Percentiles rank a stretch among this genome's conserved stretches.
Conservation (phyloP, 768 basidiomycete species). For the Pholiota conissans region DNA sequence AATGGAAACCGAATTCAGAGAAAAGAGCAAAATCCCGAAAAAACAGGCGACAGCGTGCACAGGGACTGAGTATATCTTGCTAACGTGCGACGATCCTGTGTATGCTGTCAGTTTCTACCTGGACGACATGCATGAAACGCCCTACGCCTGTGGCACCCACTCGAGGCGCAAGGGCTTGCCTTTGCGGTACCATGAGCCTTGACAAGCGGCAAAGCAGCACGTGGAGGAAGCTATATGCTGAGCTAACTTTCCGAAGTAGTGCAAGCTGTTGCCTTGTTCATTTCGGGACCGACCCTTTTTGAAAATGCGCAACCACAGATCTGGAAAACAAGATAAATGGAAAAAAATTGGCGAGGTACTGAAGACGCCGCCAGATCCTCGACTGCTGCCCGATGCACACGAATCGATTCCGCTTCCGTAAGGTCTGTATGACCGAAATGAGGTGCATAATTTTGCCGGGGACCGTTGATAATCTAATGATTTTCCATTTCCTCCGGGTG, state of each 20-base stretch:
- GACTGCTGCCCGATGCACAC: conserved; percentile 19
- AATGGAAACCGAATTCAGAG: conserved; percentile 4
- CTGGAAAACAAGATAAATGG: conserved; percentile 19
- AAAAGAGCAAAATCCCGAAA: conserved; percentile 11
- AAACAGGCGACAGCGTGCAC: conserved; percentile 17
- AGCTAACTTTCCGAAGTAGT: conserved; percentile 20
- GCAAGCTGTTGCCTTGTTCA: conserved; percentile 26
- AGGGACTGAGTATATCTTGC: conserved; percentile 16
- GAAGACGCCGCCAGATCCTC: conserved; percentile 23
- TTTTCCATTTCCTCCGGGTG: conserved; percentile 28
- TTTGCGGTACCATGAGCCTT: conserved; percentile 7
- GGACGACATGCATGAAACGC: conserved; percentile 15
- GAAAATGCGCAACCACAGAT: conserved; percentile 14
- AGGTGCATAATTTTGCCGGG: conserved; percentile 31
- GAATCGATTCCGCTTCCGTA: conserved; percentile 28
- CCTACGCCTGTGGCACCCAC: not conserved
- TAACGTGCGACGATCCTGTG: conserved; percentile 7
- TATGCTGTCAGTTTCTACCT: not conserved
- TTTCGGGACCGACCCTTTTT: conserved; percentile 32
- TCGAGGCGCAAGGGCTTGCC: not conserved
- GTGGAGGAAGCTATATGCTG: conserved; percentile 23
- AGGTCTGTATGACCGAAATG: conserved; percentile 30
- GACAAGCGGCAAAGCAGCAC: conserved; percentile 25
- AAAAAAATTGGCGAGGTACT: conserved; percentile 12
- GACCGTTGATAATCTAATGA: conserved; percentile 27